A percentile compares a stretch with the other conserved stretches of the same genome.
These are phyloP conservation scores for Beverwykella pulmonaria DNA, from an alignment of 495 filamentous ascomycete species.

Conservation along the genomic window DNA sequence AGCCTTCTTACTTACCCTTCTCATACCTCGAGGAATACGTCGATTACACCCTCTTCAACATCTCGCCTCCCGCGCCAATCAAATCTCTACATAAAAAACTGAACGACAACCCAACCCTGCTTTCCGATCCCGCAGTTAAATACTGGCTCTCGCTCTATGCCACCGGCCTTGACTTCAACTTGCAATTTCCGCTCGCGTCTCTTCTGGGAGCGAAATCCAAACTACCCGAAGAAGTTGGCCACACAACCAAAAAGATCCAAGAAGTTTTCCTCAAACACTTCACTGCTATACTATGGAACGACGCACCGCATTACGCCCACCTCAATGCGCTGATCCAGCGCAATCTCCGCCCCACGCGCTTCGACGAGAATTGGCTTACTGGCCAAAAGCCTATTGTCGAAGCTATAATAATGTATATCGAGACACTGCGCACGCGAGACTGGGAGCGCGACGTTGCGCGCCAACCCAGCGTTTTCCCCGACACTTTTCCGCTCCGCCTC, in stretches of 20 bases:
- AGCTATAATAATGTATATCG: slow-evolving; percentile 26
- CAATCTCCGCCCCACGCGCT: not conserved
- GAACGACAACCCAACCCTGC: not conserved
- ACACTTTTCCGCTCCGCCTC: slow-evolving; percentile 36
- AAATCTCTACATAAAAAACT: slow-evolving; percentile 7
- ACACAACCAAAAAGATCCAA: slow-evolving; percentile 4
- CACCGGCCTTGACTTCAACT: not conserved
- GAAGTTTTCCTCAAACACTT: slow-evolving; percentile 3
- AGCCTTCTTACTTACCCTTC: not conserved
- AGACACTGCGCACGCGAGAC: slow-evolving; percentile 22
- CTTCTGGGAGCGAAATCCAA: not conserved
- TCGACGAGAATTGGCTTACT: slow-evolving; percentile 1
- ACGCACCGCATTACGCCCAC: not conserved
- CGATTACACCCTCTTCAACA: slow-evolving; percentile 10
- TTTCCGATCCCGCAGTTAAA: not conserved
- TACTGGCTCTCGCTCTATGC: slow-evolving; percentile 8
- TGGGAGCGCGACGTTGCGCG: slow-evolving; percentile 26
- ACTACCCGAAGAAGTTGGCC: not conserved
- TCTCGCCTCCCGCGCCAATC: slow-evolving; percentile 5
- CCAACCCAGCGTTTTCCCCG: slow-evolving; percentile 32
- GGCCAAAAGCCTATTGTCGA: slow-evolving; percentile 28
- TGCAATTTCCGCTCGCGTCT: not conserved
- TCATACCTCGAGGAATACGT: slow-evolving; percentile 12
- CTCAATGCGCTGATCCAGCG: not conserved
- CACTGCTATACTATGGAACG: slow-evolving; percentile 7